These are phyloP conservation scores for Carpinus viminea DNA, from an alignment of 306 rosid species.

Conservation along the genomic window DNA sequence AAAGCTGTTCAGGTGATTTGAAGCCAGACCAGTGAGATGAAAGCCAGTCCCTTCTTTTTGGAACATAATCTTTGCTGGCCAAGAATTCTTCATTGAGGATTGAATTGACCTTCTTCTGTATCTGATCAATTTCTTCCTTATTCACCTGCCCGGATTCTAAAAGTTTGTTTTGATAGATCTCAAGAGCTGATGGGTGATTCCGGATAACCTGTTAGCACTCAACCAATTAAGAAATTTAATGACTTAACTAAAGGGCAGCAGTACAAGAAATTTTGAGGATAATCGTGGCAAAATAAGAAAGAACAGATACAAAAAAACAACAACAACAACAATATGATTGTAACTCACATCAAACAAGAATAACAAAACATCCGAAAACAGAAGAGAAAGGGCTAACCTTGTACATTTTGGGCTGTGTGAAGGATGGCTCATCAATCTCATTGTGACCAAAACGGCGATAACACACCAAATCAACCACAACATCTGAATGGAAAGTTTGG, in stretches of 20 bases:
- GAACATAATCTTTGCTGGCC: slow-evolving; percentile 91
- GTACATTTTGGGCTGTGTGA: slow-evolving; percentile 97
- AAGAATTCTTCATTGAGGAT: slow-evolving; percentile 86
- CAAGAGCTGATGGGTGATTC: slow-evolving; percentile 82
- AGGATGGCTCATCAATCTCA: slow-evolving; percentile 97
- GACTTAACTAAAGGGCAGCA: slow-evolving; percentile 14
- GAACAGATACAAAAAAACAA: background rate
- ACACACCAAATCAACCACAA: slow-evolving; percentile 92
- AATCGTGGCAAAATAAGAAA: background rate
- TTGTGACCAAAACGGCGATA: slow-evolving; percentile 96
- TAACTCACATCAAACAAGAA: slow-evolving; percentile 2
- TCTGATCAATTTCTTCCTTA: slow-evolving; percentile 64
- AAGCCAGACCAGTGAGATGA: slow-evolving; percentile 94
- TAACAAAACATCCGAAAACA: slow-evolving; percentile 13
- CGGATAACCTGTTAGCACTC: slow-evolving; percentile 62
- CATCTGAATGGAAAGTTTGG: slow-evolving; percentile 96
- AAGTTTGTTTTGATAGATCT: slow-evolving; percentile 80
- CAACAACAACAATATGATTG: background rate
- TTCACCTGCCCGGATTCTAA: slow-evolving; percentile 72
- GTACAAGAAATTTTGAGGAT: background rate
- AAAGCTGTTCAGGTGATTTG: slow-evolving; percentile 95
- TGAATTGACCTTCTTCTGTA: slow-evolving; percentile 64
- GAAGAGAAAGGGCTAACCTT: slow-evolving; percentile 56
- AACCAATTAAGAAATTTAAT: slow-evolving; percentile 21
- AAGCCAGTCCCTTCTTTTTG: slow-evolving; percentile 94